These are phyloP conservation scores for Elasticomyces elasticus DNA, from an alignment of 495 filamentous ascomycete species.

Conservation along the genomic window DNA sequence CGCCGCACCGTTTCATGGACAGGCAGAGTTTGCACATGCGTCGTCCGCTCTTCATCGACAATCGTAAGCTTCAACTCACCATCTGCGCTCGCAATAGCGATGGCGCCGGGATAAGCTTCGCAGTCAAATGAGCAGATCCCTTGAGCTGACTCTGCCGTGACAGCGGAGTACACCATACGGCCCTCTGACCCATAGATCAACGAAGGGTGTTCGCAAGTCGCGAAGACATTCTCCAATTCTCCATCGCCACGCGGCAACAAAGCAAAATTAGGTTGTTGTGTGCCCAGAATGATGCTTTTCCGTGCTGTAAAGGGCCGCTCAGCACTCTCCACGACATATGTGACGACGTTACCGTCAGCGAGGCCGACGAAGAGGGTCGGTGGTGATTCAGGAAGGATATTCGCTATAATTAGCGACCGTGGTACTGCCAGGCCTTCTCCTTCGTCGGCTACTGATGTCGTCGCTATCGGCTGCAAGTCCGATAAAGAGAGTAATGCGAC, in stretches of 20 bases:
- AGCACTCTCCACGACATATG: slow-evolving; percentile 57
- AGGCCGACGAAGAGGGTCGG: slow-evolving; percentile 85
- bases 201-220: slow-evolving; percentile 86
- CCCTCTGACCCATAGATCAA: slow-evolving; percentile 84
- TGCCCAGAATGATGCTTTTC: slow-evolving; percentile 78
- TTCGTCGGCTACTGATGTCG: slow-evolving; percentile 44
- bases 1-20: slow-evolving; percentile 77
- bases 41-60: slow-evolving; percentile 75
- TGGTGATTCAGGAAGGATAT: slow-evolving; percentile 51
- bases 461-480: slow-evolving; percentile 52
- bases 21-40: slow-evolving; percentile 69
- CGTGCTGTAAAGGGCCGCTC: slow-evolving; percentile 54
- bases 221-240: slow-evolving; percentile 68
- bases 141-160: slow-evolving; percentile 81
- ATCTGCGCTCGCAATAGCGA: slow-evolving; percentile 64
- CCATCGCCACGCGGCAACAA: slow-evolving; percentile 55
- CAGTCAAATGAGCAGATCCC: slow-evolving; percentile 73
- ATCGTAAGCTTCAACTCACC: slow-evolving; percentile 67
- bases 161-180: slow-evolving; percentile 81
- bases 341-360: slow-evolving; percentile 86
- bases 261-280: slow-evolving; percentile 70
- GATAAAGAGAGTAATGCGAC: slow-evolving; percentile 60
- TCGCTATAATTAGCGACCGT: slow-evolving; percentile 66
- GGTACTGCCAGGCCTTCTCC: slow-evolving; percentile 59
- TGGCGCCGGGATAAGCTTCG: slow-evolving; percentile 66